A percentile compares a stretch with the other conserved stretches of the same genome.
Conservation (phyloP, 2,329 filamentous ascomycete genomes). For the Colletotrichum sp. region DNA sequence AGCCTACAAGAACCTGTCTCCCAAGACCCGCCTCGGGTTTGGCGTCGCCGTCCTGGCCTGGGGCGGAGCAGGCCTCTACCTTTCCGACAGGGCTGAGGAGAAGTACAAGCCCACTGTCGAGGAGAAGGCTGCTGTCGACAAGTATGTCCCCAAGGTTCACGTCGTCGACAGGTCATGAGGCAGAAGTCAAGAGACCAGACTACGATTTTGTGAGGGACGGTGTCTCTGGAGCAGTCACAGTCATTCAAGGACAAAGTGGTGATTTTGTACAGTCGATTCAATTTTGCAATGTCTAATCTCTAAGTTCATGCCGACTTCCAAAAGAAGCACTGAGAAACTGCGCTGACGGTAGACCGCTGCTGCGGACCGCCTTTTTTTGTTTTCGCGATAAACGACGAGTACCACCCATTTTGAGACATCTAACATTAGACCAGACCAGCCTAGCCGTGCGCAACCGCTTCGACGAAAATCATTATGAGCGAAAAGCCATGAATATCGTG, state of each 20-base stretch:
- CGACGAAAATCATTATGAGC: slow-evolving; percentile 22
- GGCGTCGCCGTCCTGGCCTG: slow-evolving; percentile 80
- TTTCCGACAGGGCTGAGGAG: slow-evolving; percentile 76
- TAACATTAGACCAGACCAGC: slow-evolving; percentile 21
- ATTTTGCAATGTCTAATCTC: slow-evolving; percentile 15
- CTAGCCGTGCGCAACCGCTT: slow-evolving; percentile 16
- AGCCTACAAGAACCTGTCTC: slow-evolving; percentile 73
- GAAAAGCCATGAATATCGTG: slow-evolving; percentile 25
- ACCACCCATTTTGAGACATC: slow-evolving; percentile 20
- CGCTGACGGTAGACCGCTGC: neutral
- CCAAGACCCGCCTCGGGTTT: slow-evolving; percentile 73
- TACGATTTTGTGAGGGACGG: neutral
- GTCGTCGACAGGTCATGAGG: slow-evolving; percentile 54
- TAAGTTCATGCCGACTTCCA: neutral
- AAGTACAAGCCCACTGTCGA: slow-evolving; percentile 73
- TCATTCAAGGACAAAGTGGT: neutral
- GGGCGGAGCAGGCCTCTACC: slow-evolving; percentile 74
- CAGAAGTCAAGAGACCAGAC: neutral
- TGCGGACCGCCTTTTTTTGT: neutral
- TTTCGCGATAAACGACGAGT: slow-evolving; percentile 4
- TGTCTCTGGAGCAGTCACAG: neutral
- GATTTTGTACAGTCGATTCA: neutral
- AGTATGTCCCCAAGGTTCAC: slow-evolving; percentile 66
- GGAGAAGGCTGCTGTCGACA: slow-evolving; percentile 72
- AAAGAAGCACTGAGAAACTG: neutral